Conservation (phyloP, 108 stramenopile genomes). For the Cyclotella cryptica region DNA sequence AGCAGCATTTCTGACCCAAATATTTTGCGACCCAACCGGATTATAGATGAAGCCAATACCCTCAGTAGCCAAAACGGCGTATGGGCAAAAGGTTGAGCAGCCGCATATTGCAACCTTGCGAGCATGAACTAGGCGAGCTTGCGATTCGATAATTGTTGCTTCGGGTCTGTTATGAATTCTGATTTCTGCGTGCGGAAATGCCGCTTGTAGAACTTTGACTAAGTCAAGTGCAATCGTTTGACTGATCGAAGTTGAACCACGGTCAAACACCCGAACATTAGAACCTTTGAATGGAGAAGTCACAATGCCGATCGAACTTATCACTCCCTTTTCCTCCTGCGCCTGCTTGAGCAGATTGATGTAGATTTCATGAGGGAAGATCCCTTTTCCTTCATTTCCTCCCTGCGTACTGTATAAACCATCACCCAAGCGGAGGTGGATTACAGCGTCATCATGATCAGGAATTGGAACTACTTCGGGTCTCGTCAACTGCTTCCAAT, state of each 20-base stretch:
- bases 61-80: background rate
- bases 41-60: background rate
- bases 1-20: too few species aligned
- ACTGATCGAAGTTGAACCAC: background rate
- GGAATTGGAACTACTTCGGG: too few species aligned
- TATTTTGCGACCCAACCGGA: background rate
- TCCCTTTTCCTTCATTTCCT: background rate
- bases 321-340: background rate
- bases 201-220: background rate
- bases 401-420: background rate
- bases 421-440: background rate
- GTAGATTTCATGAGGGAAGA: background rate
- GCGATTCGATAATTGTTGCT: background rate
- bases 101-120: background rate
- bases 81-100: background rate
- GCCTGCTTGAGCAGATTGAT: too few species aligned
- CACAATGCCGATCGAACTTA: background rate
- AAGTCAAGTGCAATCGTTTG: background rate
- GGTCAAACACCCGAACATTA: background rate
- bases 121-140: background rate
- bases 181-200: background rate
- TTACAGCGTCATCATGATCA: constrained; percentile 6
- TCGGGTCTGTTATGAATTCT: background rate
- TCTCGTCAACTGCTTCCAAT: too few species aligned
- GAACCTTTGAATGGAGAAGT: background rate